These are phyloP conservation scores for Deinandra increscens DNA, from an alignment of 129 eudicot species.

Conservation along the genomic window DNA sequence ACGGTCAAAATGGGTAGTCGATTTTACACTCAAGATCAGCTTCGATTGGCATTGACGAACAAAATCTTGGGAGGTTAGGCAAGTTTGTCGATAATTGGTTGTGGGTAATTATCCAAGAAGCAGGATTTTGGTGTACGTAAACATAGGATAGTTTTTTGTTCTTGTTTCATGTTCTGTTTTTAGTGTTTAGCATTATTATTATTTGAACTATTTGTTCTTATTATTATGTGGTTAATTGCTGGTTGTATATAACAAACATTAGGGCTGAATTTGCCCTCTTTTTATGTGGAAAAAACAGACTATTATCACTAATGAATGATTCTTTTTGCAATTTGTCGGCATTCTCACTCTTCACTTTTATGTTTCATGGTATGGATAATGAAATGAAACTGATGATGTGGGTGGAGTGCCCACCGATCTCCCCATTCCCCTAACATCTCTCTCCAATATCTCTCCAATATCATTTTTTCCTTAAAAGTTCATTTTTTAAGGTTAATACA, in stretches of 20 bases:
- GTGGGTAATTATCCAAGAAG: too few relatives aligned
- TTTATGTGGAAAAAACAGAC: conserved; percentile 15
- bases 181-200: conserved; percentile 14
- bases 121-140: too few relatives aligned
- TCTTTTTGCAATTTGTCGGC: neutral
- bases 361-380: too few relatives aligned
- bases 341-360: neutral
- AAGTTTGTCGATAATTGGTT: conserved; percentile 1
- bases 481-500: too few relatives aligned
- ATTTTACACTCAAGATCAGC: conserved; percentile 74
- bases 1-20: conserved; percentile 77
- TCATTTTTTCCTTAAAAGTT: too few relatives aligned
- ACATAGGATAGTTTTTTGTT: conserved; percentile 17
- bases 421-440: too few relatives aligned
- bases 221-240: too few relatives aligned
- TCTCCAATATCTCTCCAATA: too few relatives aligned
- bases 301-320: neutral
- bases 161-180: conserved; percentile 11
- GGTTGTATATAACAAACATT: conserved; percentile 20
- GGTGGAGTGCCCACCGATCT: too few relatives aligned
- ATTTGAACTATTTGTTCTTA: conserved; percentile 21
- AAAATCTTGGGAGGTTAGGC: conserved; percentile 42
- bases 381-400: too few relatives aligned
- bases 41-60: conserved; percentile 49
- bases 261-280: conserved; percentile 27